Evolutionary conservation across 495 filamentous ascomycete species (phyloP), one percentile per base, ranked within the genome.

Genomic region (Wilcoxina mikolae): DNA sequence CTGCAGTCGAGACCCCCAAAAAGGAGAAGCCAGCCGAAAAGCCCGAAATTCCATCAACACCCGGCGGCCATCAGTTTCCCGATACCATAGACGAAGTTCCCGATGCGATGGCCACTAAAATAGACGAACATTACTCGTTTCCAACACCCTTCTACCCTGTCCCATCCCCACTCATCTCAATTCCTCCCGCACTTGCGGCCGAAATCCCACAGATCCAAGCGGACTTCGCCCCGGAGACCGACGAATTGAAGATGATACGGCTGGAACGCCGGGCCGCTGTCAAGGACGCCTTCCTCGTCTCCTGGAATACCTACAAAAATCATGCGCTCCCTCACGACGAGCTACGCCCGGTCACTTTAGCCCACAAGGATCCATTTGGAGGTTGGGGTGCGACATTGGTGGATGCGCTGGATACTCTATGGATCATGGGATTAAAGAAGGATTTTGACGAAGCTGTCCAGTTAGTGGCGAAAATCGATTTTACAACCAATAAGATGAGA

Each of bases 331-430:
- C 78, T 54, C 75, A 80, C 47, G 88, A 95, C 60, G 88, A 93
- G 54, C 68, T 94, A 11, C 73, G 71, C 25, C 88, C 88, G 0
- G 59, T 85, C 1, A 76, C 74, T 4, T 79, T 76, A 4, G 66
- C 67, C 10, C 76, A 66, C 24, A 72, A 69, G 9, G 74, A 96
- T 61, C 85, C 89, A 0, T 98, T 98, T 62, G 88, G 82, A 65
- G 86, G 85, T 22, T 98, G 91, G 91, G 91, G 84, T 20, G 91
- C 91, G 3, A 95, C 91, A 1, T 65, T 98, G 55, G 87, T 98
- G 3, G 91, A 98, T 70, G 68, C 82, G n/a, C 71, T 98, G 33
- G 91, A 98, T 67, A 93, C 89, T 0, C 70, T 98, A 15, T 96
- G 88, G 87, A 91, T 98, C 55, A 95, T 95, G 87, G 88, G 79